A percentile compares a stretch with the other conserved stretches of the same genome.
Conservation (phyloP, 768 basidiomycete species). For the Cystobasidium onofrii region DNA sequence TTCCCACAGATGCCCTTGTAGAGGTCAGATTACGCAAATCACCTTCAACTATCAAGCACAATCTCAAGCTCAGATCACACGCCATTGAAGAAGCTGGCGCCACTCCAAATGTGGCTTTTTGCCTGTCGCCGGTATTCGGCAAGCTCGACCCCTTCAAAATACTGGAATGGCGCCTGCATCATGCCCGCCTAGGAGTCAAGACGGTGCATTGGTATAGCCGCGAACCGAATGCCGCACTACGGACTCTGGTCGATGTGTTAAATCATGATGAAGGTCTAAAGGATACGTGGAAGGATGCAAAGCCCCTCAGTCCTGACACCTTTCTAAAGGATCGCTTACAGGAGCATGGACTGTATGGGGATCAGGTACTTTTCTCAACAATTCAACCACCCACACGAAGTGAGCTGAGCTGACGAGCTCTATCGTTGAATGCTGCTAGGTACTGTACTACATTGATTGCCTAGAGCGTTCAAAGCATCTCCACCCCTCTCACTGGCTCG, state of each 20-base stretch:
- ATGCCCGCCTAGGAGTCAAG: constrained; percentile 7
- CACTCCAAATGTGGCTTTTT: neutral
- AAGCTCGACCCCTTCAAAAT: neutral
- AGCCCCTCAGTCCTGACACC: neutral
- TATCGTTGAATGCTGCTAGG: neutral
- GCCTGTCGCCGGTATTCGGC: constrained; percentile 20
- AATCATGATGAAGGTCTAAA: neutral
- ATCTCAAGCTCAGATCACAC: neutral
- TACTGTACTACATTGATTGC: constrained; percentile 24
- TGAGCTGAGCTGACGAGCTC: neutral
- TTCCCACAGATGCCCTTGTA: neutral
- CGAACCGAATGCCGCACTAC: neutral
- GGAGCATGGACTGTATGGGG: constrained; percentile 17
- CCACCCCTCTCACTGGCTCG: constrained; percentile 7
- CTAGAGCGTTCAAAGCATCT: constrained; percentile 7
- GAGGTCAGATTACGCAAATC: neutral
- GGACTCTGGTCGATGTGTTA: neutral
- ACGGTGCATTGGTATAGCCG: constrained; percentile 24
- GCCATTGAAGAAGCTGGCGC: neutral
- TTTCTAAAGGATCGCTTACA: neutral
- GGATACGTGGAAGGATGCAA: constrained; percentile 4
- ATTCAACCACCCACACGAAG: neutral
- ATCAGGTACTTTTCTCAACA: constrained; percentile 4
- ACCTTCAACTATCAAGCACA: neutral
- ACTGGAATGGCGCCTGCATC: constrained; percentile 26